A percentile compares a stretch with the other conserved stretches of the same genome.
phyloP scores from a whole-genome alignment of 495 filamentous ascomycete species.

The Hypoxylon lienhwacheense region DNA sequence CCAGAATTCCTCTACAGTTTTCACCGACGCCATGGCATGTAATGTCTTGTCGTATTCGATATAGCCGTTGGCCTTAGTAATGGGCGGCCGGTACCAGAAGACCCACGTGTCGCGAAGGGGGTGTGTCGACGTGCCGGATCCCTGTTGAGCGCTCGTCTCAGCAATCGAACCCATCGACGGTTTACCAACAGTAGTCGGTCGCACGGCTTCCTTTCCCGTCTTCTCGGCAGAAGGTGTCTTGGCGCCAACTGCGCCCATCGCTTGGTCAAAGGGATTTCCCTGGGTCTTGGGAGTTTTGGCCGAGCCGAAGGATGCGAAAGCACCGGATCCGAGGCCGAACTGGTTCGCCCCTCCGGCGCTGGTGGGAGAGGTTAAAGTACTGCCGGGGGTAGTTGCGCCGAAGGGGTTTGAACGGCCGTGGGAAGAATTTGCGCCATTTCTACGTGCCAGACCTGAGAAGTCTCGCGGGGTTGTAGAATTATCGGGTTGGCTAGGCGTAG shows the following conservation, averaged over 20 bases:
- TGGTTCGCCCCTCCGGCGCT: slow-evolving; percentile 85
- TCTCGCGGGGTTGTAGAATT: slow-evolving; percentile 67
- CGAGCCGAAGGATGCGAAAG: slow-evolving; percentile 94
- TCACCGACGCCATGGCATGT: slow-evolving; percentile 77
- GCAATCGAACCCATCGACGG: slow-evolving; percentile 47
- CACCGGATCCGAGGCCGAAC: slow-evolving; percentile 91
- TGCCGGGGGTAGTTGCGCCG: slow-evolving; percentile 73
- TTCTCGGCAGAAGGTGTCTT: slow-evolving; percentile 68
- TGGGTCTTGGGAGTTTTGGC: slow-evolving; percentile 86
- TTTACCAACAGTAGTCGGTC: slow-evolving; percentile 46
- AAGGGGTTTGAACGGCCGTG: slow-evolving; percentile 86
- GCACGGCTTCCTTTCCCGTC: slow-evolving; percentile 53
- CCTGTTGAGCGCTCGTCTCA: slow-evolving; percentile 41
- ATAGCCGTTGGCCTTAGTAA: slow-evolving; percentile 80
- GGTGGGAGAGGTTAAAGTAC: slow-evolving; percentile 75
- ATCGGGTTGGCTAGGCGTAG: slow-evolving; percentile 65
- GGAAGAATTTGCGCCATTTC: slow-evolving; percentile 67
- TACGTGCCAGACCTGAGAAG: slow-evolving; percentile 39
- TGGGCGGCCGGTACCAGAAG: slow-evolving; percentile 94
- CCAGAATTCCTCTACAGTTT: slow-evolving; percentile 90
- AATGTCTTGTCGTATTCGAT: slow-evolving; percentile 98
- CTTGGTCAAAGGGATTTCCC: slow-evolving; percentile 74
- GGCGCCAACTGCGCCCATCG: slow-evolving; percentile 61
- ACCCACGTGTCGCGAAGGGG: slow-evolving; percentile 86
- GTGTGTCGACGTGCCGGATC: slow-evolving; percentile 46